A percentile compares a stretch with the other conserved stretches of the same genome.
Conservation (phyloP, 495 filamentous ascomycete species). For the Penicillium macrosclerotiorum region DNA sequence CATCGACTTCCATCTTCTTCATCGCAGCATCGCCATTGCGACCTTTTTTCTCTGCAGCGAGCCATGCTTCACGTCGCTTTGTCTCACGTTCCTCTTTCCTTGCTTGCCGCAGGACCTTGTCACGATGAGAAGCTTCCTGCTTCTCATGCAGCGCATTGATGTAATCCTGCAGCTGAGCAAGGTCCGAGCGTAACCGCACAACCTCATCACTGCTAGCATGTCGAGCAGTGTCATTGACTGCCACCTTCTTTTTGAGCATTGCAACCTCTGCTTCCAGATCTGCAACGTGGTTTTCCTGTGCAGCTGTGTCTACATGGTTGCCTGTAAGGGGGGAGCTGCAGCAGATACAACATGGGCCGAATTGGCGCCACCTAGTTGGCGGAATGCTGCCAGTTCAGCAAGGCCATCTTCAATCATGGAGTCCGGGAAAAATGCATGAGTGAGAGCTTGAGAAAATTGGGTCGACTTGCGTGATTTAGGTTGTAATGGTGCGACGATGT, state of each 20-base stretch:
- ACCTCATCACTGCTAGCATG: constrained; percentile 38
- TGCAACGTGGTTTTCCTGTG: constrained; percentile 32
- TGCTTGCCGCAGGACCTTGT: constrained; percentile 37
- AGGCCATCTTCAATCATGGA: constrained; percentile 55
- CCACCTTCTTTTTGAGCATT: constrained; percentile 39
- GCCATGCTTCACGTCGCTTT: constrained; percentile 42
- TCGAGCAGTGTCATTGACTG: constrained; percentile 39
- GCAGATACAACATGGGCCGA: constrained; percentile 10
- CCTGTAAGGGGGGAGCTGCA: constrained; percentile 9
- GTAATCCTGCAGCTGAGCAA: constrained; percentile 40
- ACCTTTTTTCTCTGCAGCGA: constrained; percentile 47
- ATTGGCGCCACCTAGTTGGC: constrained; percentile 19
- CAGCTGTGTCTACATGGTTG: constrained; percentile 12
- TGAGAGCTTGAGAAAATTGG: constrained; percentile 50
- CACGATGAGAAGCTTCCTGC: constrained; percentile 34
- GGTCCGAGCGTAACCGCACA: constrained; percentile 35
- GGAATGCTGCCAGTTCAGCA: constrained; percentile 46
- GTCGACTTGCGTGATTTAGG: constrained; percentile 11
- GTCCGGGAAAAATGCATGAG: constrained; percentile 51
- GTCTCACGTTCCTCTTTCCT: constrained; percentile 42
- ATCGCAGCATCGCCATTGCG: constrained; percentile 41
- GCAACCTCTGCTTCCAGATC: constrained; percentile 35
- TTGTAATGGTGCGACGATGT: constrained; percentile 46
- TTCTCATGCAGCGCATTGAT: constrained; percentile 42
- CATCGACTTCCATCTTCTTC: constrained; percentile 38